phyloP scores from a whole-genome alignment of 2,329 filamentous ascomycete genomes.

The Beauveria brongniartii region DNA sequence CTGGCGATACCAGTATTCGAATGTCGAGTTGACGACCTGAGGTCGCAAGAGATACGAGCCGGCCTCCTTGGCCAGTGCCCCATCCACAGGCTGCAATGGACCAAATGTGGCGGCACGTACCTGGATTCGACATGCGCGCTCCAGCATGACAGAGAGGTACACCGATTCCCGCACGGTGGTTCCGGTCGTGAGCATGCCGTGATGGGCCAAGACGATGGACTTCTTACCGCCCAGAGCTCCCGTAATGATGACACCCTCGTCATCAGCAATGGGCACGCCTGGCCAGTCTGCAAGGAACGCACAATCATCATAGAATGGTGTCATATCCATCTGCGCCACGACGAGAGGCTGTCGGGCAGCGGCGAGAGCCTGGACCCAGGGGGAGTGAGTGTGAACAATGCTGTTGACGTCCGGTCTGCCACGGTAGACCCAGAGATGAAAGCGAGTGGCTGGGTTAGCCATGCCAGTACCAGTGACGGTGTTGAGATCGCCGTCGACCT shows the following conservation, averaged over 20 bases:
- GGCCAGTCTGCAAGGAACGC: constrained; percentile 8
- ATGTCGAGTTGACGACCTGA: neutral
- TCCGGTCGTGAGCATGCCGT: constrained; percentile 8
- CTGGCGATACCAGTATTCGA: constrained; percentile 8
- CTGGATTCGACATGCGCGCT: constrained; percentile 1
- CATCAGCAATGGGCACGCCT: constrained; percentile 7
- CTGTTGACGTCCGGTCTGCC: constrained; percentile 2
- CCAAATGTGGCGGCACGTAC: neutral
- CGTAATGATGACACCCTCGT: constrained; percentile 7
- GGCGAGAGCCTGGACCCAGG: constrained; percentile 6
- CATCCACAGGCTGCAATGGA: constrained; percentile 1
- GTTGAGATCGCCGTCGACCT: constrained; percentile 9
- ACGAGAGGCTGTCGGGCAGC: constrained; percentile 7
- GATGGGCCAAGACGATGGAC: constrained; percentile 4
- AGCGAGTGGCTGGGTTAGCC: constrained; percentile 9
- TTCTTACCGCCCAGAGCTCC: neutral
- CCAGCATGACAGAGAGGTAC: constrained; percentile 4
- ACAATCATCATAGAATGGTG: constrained; percentile 2
- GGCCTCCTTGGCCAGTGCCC: neutral
- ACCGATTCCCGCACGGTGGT: constrained; percentile 1
- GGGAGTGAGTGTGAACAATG: constrained; percentile 7
- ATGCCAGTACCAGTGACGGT: neutral
- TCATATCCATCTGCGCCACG: constrained; percentile 11
- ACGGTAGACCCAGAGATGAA: constrained; percentile 9
- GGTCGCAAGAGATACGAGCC: neutral